Conservation (phyloP, 2,329 filamentous ascomycete species). For the Curvularia sp. region DNA sequence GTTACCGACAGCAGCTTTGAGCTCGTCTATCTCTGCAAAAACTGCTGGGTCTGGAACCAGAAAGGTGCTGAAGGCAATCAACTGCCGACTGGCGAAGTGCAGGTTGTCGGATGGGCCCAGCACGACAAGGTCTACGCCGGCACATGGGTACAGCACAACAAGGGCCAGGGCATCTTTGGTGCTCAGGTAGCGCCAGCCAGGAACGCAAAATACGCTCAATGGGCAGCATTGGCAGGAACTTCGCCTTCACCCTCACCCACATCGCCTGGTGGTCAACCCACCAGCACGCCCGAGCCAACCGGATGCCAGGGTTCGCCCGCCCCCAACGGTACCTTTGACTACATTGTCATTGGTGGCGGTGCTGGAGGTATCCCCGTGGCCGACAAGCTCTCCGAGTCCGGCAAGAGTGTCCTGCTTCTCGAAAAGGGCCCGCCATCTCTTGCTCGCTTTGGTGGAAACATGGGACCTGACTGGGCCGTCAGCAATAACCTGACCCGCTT, state of each 20-base stretch:
- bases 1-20: constrained; percentile 67
- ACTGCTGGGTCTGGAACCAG: constrained; percentile 56
- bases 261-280: constrained; percentile 13
- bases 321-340: constrained; percentile 63
- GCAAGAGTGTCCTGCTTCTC: constrained; percentile 68
- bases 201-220: constrained; percentile 54
- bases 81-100: constrained; percentile 45
- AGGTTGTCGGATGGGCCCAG: constrained; percentile 65
- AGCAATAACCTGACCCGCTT: constrained; percentile 71
- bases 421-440: constrained; percentile 63
- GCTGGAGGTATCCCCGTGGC: constrained; percentile 67
- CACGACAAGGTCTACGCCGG: constrained; percentile 52
- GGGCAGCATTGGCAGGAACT: constrained; percentile 48
- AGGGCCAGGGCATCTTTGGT: constrained; percentile 63
- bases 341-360: constrained; percentile 70
- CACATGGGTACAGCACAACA: constrained; percentile 61
- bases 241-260: constrained; percentile 32
- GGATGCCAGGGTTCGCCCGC: constrained; percentile 47
- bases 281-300: constrained; percentile 38
- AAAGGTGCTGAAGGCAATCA: constrained; percentile 51
- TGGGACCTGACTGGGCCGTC: constrained; percentile 68
- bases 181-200: constrained; percentile 54
- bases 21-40: constrained; percentile 69
- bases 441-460: constrained; percentile 68
- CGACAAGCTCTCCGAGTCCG: constrained; percentile 68